These are phyloP conservation scores for Syzygium aromaticum DNA, from an alignment of 345 rosid genomes.

Conservation along the genomic window DNA sequence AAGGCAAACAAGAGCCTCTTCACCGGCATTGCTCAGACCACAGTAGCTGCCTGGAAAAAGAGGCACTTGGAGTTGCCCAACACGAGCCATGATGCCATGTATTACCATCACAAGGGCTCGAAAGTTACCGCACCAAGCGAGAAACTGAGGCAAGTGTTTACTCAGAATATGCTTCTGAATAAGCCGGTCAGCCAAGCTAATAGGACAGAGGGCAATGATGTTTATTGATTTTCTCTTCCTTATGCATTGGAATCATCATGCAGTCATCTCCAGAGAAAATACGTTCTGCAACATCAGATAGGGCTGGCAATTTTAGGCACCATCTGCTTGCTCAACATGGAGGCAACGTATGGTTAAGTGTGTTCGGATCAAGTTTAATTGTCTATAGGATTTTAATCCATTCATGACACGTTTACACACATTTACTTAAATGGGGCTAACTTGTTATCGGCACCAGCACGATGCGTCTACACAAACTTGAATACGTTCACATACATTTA, in stretches of 20 bases:
- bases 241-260: background rate
- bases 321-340: background rate
- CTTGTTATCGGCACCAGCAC: too few species aligned
- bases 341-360: background rate
- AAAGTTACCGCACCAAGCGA: constrained; percentile 24
- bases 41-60: constrained; percentile 26
- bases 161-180: background rate
- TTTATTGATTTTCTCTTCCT: background rate
- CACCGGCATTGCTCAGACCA: constrained; percentile 30
- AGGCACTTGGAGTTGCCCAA: constrained; percentile 16
- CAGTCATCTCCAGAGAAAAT: background rate
- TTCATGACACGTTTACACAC: background rate
- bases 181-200: background rate
- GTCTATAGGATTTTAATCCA: background rate
- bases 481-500: background rate
- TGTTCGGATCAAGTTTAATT: background rate
- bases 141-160: constrained; percentile 21
- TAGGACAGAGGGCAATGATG: too few species aligned
- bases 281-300: too few species aligned
- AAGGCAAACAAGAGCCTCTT: constrained; percentile 34
- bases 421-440: background rate
- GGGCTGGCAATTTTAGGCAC: background rate
- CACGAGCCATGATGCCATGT: constrained; percentile 4
- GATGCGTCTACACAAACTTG: background rate
- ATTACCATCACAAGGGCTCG: constrained; percentile 21